Conservation (phyloP, 306 rosid genomes). For the Medicago ruthenica region DNA sequence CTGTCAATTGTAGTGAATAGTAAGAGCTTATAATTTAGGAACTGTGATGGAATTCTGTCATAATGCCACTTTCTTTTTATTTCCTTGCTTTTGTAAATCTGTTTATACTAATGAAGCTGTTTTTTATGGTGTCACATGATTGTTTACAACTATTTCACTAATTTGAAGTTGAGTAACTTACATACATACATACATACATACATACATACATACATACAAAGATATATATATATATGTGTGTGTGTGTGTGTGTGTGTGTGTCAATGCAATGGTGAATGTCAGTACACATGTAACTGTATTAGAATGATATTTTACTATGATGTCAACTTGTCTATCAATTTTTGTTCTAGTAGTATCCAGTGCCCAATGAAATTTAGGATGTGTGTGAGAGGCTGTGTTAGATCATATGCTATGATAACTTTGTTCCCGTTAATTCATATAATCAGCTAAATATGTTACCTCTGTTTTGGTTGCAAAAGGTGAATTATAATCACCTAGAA, state of each 20-base stretch:
- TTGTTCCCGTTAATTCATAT: slow-evolving; percentile 29
- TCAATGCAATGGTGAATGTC: slow-evolving; percentile 5
- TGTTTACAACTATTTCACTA: slow-evolving; percentile 26
- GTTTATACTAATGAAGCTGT: not conserved
- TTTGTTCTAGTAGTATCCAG: slow-evolving; percentile 24
- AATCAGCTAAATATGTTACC: slow-evolving; percentile 25
- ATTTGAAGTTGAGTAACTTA: slow-evolving; percentile 19
- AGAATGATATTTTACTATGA: slow-evolving; percentile 25
- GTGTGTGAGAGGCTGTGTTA: slow-evolving; percentile 13
- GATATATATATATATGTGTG: too few species aligned
- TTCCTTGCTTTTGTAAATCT: not conserved
- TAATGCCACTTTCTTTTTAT: not conserved
- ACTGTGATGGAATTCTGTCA: slow-evolving; percentile 16
- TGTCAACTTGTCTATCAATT: slow-evolving; percentile 31
- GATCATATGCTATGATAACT: slow-evolving; percentile 17
- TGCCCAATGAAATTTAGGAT: slow-evolving; percentile 22
- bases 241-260: too few species aligned
- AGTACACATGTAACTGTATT: slow-evolving; percentile 20
- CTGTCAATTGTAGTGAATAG: slow-evolving; percentile 12
- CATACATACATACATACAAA: too few species aligned
- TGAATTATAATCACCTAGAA: slow-evolving; percentile 27
- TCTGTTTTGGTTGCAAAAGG: slow-evolving; percentile 20
- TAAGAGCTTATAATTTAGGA: slow-evolving; percentile 10
- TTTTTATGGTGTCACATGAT: not conserved
- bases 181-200: too few species aligned